A percentile compares a stretch with the other conserved stretches of the same genome.
phyloP scores from a whole-genome alignment of 768 basidiomycete genomes.

The Strobilomyces dryophilus region DNA sequence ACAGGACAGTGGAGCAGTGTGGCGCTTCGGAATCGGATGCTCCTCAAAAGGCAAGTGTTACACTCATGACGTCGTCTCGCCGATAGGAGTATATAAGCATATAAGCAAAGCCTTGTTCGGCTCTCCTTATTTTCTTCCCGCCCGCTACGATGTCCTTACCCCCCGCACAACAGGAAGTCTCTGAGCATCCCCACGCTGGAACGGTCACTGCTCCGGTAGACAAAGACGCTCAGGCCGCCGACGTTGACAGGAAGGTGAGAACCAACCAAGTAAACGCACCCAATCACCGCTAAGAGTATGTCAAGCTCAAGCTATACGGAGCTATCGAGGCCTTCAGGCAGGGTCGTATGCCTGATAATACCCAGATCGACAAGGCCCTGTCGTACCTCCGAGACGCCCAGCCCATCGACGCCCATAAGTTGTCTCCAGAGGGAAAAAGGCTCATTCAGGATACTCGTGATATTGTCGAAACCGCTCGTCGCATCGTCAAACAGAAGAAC shows the following conservation, averaged over 20 bases:
- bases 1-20: no score
- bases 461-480: constrained; percentile 69
- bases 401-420: constrained; percentile 57
- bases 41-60: background rate
- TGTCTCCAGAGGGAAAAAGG: constrained; percentile 73
- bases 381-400: constrained; percentile 57
- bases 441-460: constrained; percentile 75
- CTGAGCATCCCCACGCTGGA: constrained; percentile 48
- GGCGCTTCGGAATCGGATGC: background rate
- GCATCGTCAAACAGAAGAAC: constrained; percentile 82
- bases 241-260: constrained; percentile 72
- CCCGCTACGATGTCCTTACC: constrained; percentile 57
- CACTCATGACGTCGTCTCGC: constrained; percentile 15
- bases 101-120: background rate
- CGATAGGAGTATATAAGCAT: constrained; percentile 12
- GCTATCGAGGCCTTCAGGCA: constrained; percentile 77
- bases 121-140: background rate
- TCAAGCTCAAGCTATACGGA: constrained; percentile 67
- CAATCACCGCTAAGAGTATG: background rate
- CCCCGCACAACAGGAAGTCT: constrained; percentile 56
- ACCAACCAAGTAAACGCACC: background rate
- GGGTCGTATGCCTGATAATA: constrained; percentile 75
- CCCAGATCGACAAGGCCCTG: constrained; percentile 73
- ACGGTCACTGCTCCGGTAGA: constrained; percentile 68
- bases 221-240: constrained; percentile 56